Base-by-base conservation (phyloP, 2,329 filamentous ascomycete genomes). In the Claviceps paspali region DNA sequence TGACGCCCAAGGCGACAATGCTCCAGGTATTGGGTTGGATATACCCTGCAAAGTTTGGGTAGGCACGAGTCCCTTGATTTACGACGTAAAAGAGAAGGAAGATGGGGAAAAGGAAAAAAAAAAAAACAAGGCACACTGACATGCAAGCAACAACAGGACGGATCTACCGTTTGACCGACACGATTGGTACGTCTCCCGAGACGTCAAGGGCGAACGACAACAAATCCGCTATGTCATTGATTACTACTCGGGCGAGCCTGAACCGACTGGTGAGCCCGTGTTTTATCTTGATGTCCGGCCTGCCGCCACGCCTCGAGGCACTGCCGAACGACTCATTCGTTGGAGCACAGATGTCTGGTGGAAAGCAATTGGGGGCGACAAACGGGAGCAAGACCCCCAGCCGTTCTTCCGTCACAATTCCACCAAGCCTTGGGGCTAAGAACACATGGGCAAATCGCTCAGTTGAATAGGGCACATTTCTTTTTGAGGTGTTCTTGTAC, bases 321-420 rank as follows among this genome's bases (percentile, higher is more conserved):
- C 85, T 1, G 74, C 78, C 3, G 91, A 96, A 65, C 72, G 91
- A 36, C 60, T 86, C 42, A 75, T 95, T 54, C 68, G 86, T 51
- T 96, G 87, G 84, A 81, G 86, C 35, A 86, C 83, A 8, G 88
- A 96, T 59, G 72, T 93, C 7, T 98, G 91, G 91, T 94, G 84
- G 77, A 77, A 73, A 47, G 86, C 86, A 0, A 83, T 76, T 38
- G 87, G 87, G 1, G 83, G 76, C 10, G 72, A 71, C 39, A 75
- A 70, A 12, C 64, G 69, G 21, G 68, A 73, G 55, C 56, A 57
- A 41, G 49, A 60, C 17, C 55, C 57, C 11, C 47, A 53, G 39
- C 50, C 55, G 8, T 53, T 59, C 35, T 51, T 58, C 49, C 52
- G 53, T 33, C 46, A 49, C 35, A 45, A 45, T 33, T 23, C 43